A percentile compares a stretch with the other conserved stretches of the same genome.
Conservation (phyloP, 768 basidiomycete genomes). For the Lentinula lateritia region DNA sequence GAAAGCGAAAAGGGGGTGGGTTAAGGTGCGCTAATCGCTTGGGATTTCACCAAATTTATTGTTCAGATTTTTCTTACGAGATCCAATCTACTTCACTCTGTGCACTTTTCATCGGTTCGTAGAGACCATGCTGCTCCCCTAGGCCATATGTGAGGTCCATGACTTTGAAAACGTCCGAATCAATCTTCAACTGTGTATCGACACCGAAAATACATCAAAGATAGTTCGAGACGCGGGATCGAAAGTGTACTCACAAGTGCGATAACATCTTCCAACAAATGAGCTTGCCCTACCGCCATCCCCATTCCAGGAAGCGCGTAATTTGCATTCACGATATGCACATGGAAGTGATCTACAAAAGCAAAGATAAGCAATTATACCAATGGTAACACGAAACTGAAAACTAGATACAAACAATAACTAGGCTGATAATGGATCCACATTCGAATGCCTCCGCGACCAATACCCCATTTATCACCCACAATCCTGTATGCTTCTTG, state of each 20-base stretch:
- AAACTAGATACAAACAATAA: conserved; percentile 62
- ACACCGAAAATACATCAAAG: not conserved
- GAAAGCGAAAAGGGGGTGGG: not conserved
- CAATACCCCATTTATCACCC: conserved; percentile 61
- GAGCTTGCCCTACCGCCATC: conserved; percentile 85
- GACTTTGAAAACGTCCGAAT: conserved; percentile 53
- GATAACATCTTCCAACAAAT: conserved; percentile 90
- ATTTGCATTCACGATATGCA: conserved; percentile 82
- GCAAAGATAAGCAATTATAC: not conserved
- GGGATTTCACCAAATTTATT: not conserved
- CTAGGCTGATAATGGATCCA: conserved; percentile 95
- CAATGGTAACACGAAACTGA: not conserved
- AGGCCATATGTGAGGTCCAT: conserved; percentile 81
- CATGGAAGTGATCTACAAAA: conserved; percentile 84
- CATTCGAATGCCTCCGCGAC: conserved; percentile 59
- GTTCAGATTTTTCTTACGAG: not conserved
- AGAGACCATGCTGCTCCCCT: conserved; percentile 77
- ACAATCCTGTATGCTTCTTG: conserved; percentile 47
- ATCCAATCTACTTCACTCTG: conserved; percentile 17
- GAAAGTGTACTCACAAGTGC: conserved; percentile 51
- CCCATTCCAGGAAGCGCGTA: conserved; percentile 57
- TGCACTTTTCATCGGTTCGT: conserved; percentile 35
- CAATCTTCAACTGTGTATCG: conserved; percentile 53
- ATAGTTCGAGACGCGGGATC: not conserved
- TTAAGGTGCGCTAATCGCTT: too few species aligned